phyloP scores from a whole-genome alignment of 352 stramenopile genomes.

The Phytophthora colocasiae region DNA sequence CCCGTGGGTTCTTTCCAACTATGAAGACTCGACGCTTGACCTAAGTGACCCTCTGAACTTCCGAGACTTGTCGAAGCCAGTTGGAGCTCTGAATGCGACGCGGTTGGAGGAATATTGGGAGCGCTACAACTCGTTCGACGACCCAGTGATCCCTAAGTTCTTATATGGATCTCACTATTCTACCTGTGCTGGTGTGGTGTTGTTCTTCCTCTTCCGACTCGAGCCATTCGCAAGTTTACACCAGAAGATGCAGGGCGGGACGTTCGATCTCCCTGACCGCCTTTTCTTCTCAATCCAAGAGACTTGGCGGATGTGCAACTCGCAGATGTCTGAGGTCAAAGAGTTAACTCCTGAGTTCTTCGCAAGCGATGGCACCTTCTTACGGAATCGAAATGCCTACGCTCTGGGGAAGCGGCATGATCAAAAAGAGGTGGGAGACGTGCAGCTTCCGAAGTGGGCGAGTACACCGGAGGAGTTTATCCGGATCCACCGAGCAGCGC shows the following conservation, averaged over 20 bases:
- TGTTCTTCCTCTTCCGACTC: slow-evolving; percentile 99
- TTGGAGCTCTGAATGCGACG: slow-evolving; percentile 96
- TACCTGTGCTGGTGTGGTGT: slow-evolving; percentile 95
- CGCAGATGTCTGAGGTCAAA: slow-evolving; percentile 98
- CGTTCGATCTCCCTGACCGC: slow-evolving; percentile 98
- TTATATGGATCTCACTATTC: slow-evolving; percentile 97
- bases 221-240: slow-evolving; percentile 98
- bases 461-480: slow-evolving; percentile 97
- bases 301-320: slow-evolving; percentile 98
- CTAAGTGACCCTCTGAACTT: slow-evolving; percentile 92
- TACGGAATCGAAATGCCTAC: slow-evolving; percentile 97
- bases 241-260: slow-evolving; percentile 95
- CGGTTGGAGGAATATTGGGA: slow-evolving; percentile 96
- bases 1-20: slow-evolving; percentile 90
- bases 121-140: slow-evolving; percentile 93
- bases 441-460: slow-evolving; percentile 97
- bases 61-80: slow-evolving; percentile 97
- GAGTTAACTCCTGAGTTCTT: slow-evolving; percentile 99
- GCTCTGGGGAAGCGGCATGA: slow-evolving; percentile 93
- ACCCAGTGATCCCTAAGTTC: slow-evolving; percentile 91
- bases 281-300: slow-evolving; percentile 97
- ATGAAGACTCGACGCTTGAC: slow-evolving; percentile 73
- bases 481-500: slow-evolving; percentile 93
- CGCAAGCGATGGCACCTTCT: slow-evolving; percentile 91
- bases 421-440: slow-evolving; percentile 89